Base-by-base conservation (phyloP, 2,329 filamentous ascomycete species). In the Aspergillus viridinutans region DNA sequence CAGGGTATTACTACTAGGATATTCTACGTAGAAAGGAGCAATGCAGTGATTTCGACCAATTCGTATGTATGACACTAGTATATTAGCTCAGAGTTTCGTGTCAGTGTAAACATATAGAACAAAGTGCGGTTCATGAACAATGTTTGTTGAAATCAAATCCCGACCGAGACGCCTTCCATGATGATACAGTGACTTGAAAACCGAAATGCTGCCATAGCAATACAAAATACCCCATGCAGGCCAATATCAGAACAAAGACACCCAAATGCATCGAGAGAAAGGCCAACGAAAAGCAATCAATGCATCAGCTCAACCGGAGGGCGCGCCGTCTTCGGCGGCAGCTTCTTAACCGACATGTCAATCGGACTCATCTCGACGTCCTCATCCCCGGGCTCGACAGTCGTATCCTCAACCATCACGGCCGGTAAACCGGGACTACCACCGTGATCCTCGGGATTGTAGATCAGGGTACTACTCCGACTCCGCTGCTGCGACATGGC, bases 351-450 rank as follows among this genome's bases (percentile, higher is more conserved):
- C 10, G 70, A 66, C 52, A 68, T 72, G 50, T 81, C 80, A 56
- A 78, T 73, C 1, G 69, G 70, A 50, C 74, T 75, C 50, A 70
- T 65, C 5, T 75, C 75, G 43, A 74, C 58, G 29, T 83, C 81
- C 40, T 76, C 78, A 57, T 79, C 64, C n/a, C 74, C 76, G 2
- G 78, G 76, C 28, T 69, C 75, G 17, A 69, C 48, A 2, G 76
- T 83, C 12, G 81, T 85, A 69, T 87, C 84, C 68, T 86, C 84
- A 2, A 88, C 83, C 66, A 84, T 82, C 40, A 88, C 86, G 1
- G 83, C 83, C 1, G 85, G 85, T 42, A 88, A 69, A 60, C 80
- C 76, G 0, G 83, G 83, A 55, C 79, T 84, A 57, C 82, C 76
- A 2, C 85, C 85, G 61, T 87, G 83, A 47, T 85, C 81, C 54